Evolutionary conservation across 2,329 filamentous ascomycete species (phyloP), one percentile per base, ranked within the genome.

Genomic region (Fusarium tupiense): DNA sequence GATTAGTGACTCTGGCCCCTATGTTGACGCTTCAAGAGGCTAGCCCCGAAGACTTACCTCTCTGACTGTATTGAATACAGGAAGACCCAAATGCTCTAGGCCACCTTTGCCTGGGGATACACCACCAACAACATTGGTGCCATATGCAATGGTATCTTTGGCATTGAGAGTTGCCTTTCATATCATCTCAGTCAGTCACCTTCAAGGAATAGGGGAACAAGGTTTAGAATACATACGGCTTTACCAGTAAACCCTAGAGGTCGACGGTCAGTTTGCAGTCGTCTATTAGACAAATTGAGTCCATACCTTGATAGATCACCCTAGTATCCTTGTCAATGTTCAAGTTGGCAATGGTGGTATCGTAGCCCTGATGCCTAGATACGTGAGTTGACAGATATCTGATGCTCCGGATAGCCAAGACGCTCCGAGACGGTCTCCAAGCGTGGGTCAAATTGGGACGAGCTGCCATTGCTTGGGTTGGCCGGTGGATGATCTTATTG

Each of bases 91-190:
- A 44, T 83, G 83, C 8, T 40, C 72, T 40, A 76, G 71, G 5
- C 80, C 80, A 3, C 81, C 82, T 54, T 83, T 84, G 1, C 80
- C 80, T 0, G 83, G 82, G 0, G 82, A 84, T 5, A 84, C 82
- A 13, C 83, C 83, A 2, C 83, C 83, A 1, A 84, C 82, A 5
- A 84, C 74, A 1, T 80, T 79, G 2, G 83, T 84, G 6, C 82
- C 83, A 59, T 84, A 84, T 6, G 66, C 81, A 40, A 84, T 82
- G 0, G 83, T 84, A 33, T 84, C 82, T 53, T 76, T 78, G 0
- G 83, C 82, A 61, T 84, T 84, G 1, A 76, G 57, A 0, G 82
- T 84, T 3, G 83, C 83, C 83, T 84, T 31, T 12, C 2, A 16
- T 19, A 12, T 35, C 5, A 12, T 29, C 37, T 59, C n/a, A 67